Base-by-base conservation (phyloP, 345 rosid species). In the Geranium rotundifolium region DNA sequence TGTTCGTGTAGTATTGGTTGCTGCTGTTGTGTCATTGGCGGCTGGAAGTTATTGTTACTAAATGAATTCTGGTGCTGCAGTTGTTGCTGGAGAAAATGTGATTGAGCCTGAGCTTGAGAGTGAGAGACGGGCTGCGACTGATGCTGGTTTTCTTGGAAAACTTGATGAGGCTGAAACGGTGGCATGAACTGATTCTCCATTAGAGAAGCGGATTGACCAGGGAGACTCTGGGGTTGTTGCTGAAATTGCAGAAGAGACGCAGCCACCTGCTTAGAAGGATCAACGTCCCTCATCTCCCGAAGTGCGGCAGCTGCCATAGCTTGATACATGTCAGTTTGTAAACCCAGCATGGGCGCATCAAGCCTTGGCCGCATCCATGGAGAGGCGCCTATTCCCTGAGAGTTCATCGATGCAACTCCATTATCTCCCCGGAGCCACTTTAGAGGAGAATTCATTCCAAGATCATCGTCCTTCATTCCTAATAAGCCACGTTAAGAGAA, bases 301-400 rank as follows among this genome's bases (percentile, higher is more conserved):
- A 89, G 82, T 54, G 90, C 89, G 63, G 95, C 88, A 55, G 95
- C 84, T 69, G 96, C 96, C 97, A 93, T 86, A 50, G 85, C 90
- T 78, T 90, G 99, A 69, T 85, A 93, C 70, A 90, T 75, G 29
- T 93, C 97, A 23, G 76, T 72, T 74, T 85, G 99, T 80, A 90
- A 76, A 63, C 97, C 97, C 52, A 88, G 82, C 81, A 88, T 77
- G 14, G 96, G 79, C 39, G 82, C 74, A 74, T 87, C 95, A 56
- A 89, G 65, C 70, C 93, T 83, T 1, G 96, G 95, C 78, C 83
- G 99, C 90, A 85, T 76, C 97, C 96, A 93, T n/a, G 97, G 96
- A 23, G 81, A 64, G 61, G 80, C 76, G 72, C 99, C 99, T 64
- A 84, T 68, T 58, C 95, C 90, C 64, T 83, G 88, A 73, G 86